phyloP scores from a whole-genome alignment of 164 flowering plant genomes.

The Nymphaea colorata region DNA sequence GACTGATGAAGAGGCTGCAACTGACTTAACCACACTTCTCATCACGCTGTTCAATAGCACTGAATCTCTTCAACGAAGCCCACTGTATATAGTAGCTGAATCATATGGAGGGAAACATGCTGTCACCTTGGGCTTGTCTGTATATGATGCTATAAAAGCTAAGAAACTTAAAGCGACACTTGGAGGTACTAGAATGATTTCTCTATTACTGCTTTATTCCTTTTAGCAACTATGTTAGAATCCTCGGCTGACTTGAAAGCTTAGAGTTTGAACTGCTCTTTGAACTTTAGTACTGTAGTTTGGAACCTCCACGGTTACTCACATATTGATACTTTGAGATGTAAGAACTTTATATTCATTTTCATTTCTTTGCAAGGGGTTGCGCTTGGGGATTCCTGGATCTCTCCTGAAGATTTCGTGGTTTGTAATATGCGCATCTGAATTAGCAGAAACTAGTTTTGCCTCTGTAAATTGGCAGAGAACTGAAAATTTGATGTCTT shows the following conservation, averaged over 20 bases:
- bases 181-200: slow-evolving; percentile 42
- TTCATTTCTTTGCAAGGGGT: slow-evolving; percentile 33
- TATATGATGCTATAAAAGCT: slow-evolving; percentile 47
- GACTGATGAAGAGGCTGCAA: slow-evolving; percentile 74
- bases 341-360: background rate
- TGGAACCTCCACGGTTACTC: background rate
- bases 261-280: background rate
- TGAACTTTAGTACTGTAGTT: background rate
- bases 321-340: background rate
- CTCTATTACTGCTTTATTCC: too few species aligned
- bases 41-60: slow-evolving; percentile 42
- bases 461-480: background rate
- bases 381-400: slow-evolving; percentile 91
- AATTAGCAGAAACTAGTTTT: background rate
- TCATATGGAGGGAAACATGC: slow-evolving; percentile 93
- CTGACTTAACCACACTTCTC: slow-evolving; percentile 57
- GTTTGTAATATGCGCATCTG: slow-evolving; percentile 19
- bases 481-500: background rate
- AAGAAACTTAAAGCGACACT: slow-evolving; percentile 61
- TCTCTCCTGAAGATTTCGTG: slow-evolving; percentile 95
- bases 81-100: slow-evolving; percentile 70
- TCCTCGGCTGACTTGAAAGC: background rate
- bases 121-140: slow-evolving; percentile 58
- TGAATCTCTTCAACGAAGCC: slow-evolving; percentile 47
- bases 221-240: too few species aligned